Evolutionary conservation across 2,329 filamentous ascomycete species (phyloP).

Genomic region (Nigrograna mackinnonii): DNA sequence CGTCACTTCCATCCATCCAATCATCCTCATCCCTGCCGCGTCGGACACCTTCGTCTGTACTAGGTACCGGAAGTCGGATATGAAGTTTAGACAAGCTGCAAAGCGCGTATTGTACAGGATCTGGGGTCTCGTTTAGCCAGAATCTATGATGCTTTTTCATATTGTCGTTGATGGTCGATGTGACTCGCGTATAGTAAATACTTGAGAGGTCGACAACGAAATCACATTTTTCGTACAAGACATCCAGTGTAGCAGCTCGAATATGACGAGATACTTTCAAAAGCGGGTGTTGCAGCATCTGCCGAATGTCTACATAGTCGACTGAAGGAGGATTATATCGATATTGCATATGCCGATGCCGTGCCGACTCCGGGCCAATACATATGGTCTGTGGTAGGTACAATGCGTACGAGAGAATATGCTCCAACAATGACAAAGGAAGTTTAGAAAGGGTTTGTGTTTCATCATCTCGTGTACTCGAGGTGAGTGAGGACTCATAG

Average conservation of each 20-base stretch:
- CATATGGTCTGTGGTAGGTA: conserved; percentile 18
- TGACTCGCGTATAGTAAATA: conserved; percentile 18
- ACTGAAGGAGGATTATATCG: conserved; percentile 19
- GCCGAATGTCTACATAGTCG: conserved; percentile 21
- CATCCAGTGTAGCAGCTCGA: conserved; percentile 15
- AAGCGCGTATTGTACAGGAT: conserved; percentile 20
- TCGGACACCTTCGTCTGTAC: conserved; percentile 15
- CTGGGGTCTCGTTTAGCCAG: conserved; percentile 20
- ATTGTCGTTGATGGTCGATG: conserved; percentile 15
- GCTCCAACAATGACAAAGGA: conserved; percentile 19
- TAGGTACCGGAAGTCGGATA: conserved; percentile 26
- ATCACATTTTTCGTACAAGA: conserved; percentile 19
- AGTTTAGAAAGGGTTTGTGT: conserved; percentile 13
- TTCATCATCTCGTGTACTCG: too few relatives aligned
- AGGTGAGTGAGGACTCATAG: conserved; percentile 1
- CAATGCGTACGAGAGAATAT: conserved; percentile 22
- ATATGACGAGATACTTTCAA: conserved; percentile 19
- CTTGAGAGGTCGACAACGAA: conserved; percentile 25
- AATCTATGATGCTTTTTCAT: conserved; percentile 18
- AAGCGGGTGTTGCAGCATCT: conserved; percentile 18
- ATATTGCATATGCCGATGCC: conserved; percentile 15
- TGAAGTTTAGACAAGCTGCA: conserved; percentile 17
- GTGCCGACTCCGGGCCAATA: conserved; percentile 13
- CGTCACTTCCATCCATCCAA: conserved; percentile 26
- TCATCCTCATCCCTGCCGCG: conserved; percentile 18